Conservation (phyloP, 179 eudicot species). For the Beta lomatogona region DNA sequence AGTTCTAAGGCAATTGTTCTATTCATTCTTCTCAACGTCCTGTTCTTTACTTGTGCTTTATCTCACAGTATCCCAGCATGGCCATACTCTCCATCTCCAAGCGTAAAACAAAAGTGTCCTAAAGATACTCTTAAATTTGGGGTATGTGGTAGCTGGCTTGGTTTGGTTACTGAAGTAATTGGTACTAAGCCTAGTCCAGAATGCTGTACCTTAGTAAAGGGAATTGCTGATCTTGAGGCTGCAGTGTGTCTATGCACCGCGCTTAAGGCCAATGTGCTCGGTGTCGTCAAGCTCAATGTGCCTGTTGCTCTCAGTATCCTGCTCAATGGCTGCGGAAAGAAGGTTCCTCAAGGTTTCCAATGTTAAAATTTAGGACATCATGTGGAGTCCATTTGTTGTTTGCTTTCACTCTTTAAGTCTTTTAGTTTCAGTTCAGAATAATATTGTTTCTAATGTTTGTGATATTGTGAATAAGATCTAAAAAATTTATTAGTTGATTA, state of each 20-base stretch:
- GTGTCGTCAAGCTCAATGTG: conserved; percentile 41
- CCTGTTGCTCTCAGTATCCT: conserved; percentile 40
- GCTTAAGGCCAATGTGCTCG: conserved; percentile 70
- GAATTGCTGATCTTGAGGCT: conserved; percentile 80
- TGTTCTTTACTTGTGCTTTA: conserved; percentile 42
- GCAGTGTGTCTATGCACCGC: conserved; percentile 84
- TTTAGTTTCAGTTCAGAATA: conserved; percentile 17
- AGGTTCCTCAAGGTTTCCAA: conserved; percentile 62
- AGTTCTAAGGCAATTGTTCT: conserved; percentile 26
- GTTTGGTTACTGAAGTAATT: conserved; percentile 66
- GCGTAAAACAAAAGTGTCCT: conserved; percentile 53
- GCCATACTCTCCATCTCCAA: conserved; percentile 33
- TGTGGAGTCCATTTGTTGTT: neutral
- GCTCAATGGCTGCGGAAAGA: conserved; percentile 73
- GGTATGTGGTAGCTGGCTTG: conserved; percentile 87
- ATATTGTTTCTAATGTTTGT: neutral
- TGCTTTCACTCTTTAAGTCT: neutral
- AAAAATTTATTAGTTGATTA: neutral
- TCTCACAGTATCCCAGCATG: conserved; percentile 34
- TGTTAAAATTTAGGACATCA: conserved; percentile 26
- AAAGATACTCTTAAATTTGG: conserved; percentile 79
- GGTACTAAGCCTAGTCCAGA: conserved; percentile 73
- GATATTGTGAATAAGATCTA: conserved; percentile 1
- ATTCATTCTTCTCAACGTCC: conserved; percentile 35
- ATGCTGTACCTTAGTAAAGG: conserved; percentile 64